These are phyloP conservation scores for Acacia melanoxylon DNA, from an alignment of 306 rosid genomes.

Conservation along the genomic window DNA sequence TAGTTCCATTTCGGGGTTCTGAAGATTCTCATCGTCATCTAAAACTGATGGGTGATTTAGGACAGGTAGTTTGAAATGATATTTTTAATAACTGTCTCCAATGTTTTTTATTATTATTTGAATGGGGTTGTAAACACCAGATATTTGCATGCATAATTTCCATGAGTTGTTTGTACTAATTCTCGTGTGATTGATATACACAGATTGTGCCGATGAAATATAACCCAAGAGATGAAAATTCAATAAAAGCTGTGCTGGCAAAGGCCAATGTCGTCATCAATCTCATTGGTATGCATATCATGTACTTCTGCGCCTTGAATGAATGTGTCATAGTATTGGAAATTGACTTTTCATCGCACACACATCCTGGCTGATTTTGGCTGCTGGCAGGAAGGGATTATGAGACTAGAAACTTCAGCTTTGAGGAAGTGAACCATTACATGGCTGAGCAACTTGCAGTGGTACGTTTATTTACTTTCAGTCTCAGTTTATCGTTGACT, in stretches of 20 bases:
- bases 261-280: constrained; percentile 95
- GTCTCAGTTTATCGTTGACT: constrained; percentile 12
- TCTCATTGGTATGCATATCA: constrained; percentile 73
- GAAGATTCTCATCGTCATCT: constrained; percentile 95
- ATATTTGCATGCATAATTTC: constrained; percentile 17
- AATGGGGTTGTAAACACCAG: not conserved
- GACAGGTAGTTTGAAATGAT: constrained; percentile 68
- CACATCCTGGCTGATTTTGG: constrained; percentile 30
- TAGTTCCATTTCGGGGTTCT: constrained; percentile 93
- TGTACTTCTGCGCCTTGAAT: constrained; percentile 22
- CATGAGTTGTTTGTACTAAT: constrained; percentile 31
- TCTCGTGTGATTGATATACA: constrained; percentile 27
- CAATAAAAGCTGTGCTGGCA: constrained; percentile 97
- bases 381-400: constrained; percentile 85
- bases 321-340: constrained; percentile 19
- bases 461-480: constrained; percentile 40
- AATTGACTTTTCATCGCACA: constrained; percentile 17
- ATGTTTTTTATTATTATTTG: not conserved
- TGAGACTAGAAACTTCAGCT: constrained; percentile 95
- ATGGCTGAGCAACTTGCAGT: constrained; percentile 93
- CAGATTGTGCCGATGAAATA: constrained; percentile 98
- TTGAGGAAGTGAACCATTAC: constrained; percentile 84
- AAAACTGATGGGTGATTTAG: constrained; percentile 98
- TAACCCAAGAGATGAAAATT: constrained; percentile 90
- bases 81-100: constrained; percentile 4